Evolutionary conservation across 164 flowering plant genomes (phyloP).

Genomic region (Saururus chinensis): DNA sequence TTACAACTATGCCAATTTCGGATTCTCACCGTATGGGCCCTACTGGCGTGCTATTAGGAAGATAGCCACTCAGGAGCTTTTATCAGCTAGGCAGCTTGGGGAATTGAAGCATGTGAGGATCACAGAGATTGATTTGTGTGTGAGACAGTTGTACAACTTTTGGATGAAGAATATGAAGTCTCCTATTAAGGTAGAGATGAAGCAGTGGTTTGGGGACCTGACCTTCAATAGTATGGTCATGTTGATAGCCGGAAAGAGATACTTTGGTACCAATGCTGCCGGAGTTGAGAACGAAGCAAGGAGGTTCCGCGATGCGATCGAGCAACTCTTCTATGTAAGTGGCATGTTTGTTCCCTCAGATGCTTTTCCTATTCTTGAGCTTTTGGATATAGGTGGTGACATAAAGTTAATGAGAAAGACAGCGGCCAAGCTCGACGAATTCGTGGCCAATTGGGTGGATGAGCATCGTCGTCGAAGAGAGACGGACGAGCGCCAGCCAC

Average conservation of each 20-base stretch:
- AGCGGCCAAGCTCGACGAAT: background rate
- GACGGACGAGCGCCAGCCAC: background rate
- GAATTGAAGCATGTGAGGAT: background rate
- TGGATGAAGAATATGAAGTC: background rate
- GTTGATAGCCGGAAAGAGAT: background rate
- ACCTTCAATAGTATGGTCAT: background rate
- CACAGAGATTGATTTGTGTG: background rate
- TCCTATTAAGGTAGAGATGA: slow-evolving; percentile 1
- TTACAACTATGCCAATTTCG: slow-evolving; percentile 2
- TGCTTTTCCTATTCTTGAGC: slow-evolving; percentile 1
- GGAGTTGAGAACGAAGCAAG: background rate
- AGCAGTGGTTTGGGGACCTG: background rate
- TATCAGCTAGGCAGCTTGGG: background rate
- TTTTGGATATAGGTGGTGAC: background rate
- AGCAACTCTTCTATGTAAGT: background rate
- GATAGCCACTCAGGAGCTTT: too few relatives aligned
- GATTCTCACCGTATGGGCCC: slow-evolving; percentile 2
- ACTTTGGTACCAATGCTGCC: background rate
- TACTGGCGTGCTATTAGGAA: background rate
- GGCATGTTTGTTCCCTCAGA: slow-evolving; percentile 1
- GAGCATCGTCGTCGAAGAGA: background rate
- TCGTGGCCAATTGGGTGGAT: background rate
- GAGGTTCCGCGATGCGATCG: background rate
- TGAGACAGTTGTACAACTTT: background rate
- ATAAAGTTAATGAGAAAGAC: background rate